These are phyloP conservation scores for Blastobotrys parvus DNA, from an alignment of 805 yeast species.

Conservation along the genomic window DNA sequence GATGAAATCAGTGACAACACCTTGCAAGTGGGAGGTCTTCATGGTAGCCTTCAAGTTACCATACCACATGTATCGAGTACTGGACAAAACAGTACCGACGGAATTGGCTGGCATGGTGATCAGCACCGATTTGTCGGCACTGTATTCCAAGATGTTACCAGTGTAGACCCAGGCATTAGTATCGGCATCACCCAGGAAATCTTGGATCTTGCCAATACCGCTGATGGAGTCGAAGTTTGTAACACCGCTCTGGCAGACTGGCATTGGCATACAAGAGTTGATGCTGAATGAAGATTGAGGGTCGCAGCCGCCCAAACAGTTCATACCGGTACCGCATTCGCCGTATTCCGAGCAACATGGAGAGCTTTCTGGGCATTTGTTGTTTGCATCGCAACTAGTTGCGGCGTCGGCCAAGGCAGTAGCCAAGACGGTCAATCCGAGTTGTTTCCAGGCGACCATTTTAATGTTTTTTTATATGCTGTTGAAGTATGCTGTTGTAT, in stretches of 20 bases:
- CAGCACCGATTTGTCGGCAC: constrained; percentile 40
- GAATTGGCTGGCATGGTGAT: constrained; percentile 73
- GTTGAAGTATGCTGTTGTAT: background rate
- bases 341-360: constrained; percentile 89
- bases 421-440: constrained; percentile 2
- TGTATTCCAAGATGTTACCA: constrained; percentile 40
- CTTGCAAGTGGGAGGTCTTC: constrained; percentile 65
- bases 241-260: constrained; percentile 47
- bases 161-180: constrained; percentile 63
- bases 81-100: constrained; percentile 71
- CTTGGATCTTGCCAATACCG: constrained; percentile 26
- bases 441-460: constrained; percentile 2
- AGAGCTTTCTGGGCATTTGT: constrained; percentile 59
- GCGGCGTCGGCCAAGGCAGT: constrained; percentile 19
- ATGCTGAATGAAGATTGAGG: constrained; percentile 57
- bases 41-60: constrained; percentile 66
- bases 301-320: constrained; percentile 85
- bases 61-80: constrained; percentile 78
- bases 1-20: constrained; percentile 81
- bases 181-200: constrained; percentile 63
- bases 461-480: background rate
- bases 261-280: constrained; percentile 79
- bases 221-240: constrained; percentile 27
- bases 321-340: constrained; percentile 64
- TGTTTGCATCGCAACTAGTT: constrained; percentile 42